Base-by-base conservation (phyloP, 140 eudicot genomes). In the Stevia rebaudiana region DNA sequence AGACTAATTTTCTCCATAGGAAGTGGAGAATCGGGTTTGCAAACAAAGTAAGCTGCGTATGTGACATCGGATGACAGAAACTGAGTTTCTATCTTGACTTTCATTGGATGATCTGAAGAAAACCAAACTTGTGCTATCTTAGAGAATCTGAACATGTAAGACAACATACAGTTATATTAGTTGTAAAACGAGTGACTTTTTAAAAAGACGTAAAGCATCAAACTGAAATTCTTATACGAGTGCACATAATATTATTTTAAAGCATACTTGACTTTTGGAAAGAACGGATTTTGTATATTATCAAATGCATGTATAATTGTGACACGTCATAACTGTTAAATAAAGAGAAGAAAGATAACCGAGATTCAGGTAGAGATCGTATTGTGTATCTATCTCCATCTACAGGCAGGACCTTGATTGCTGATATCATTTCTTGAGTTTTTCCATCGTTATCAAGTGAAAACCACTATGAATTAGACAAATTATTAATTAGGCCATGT, bases 1-100 rank as follows among this genome's bases (percentile, higher is more conserved):
- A 64, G 47, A 18, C n/a, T 6, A 18, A 24, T 11, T 11, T 33
- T 5, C 10, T 4, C 10, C 19, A 1, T 10, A 3, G 5, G 13
- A 37, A n/a, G 37, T 0, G 1, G 8, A 8, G 17, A 8, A 17
- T 0, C 17, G 12, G 31, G 33, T 64, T 30, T 64, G 31, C 31
- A 47, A 11, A 64, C 33, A 0, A 64, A 46, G 70, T 64, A 47
- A 16, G 59, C 47, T 30, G 70, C 47, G 31, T 64, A 64, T 46
- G 59, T 4, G 19, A 31, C 28, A 30, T 40, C 12, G 1, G 47
- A 30, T 46, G 70, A 64, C 6, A 64, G 33, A 31, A 64, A 46
- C 16, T 46, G 59, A 25, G 70, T 5, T 10, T 11, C 18, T 16
- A 30, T 16, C 12, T 9, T 2, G 28, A 64, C 58, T 31, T 30